Evolutionary conservation across 1,284 basidiomycete genomes (phyloP).

Genomic region (Sphaerobolus stellatus): DNA sequence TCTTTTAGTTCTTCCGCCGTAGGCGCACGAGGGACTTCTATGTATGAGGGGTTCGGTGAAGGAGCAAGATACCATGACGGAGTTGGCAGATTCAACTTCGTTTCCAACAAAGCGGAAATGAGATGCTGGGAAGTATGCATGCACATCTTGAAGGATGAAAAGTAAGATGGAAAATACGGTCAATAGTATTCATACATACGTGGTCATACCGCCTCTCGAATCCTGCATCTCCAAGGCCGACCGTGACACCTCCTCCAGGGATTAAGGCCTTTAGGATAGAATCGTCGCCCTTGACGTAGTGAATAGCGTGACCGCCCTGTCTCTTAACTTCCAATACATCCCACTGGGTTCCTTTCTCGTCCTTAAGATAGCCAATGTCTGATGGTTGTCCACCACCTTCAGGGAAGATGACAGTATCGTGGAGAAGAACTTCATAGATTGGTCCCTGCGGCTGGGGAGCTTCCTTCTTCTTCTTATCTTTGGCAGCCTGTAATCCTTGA

Average conservation of each 20-base stretch:
- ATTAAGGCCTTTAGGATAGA: slow-evolving; percentile 45
- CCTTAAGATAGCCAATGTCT: slow-evolving; percentile 67
- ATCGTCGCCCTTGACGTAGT: slow-evolving; percentile 59
- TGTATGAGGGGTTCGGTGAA: slow-evolving; percentile 56
- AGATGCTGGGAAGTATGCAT: slow-evolving; percentile 85
- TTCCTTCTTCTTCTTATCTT: slow-evolving; percentile 54
- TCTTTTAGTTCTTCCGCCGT: slow-evolving; percentile 60
- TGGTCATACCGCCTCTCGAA: slow-evolving; percentile 77
- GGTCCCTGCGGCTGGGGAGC: slow-evolving; percentile 47
- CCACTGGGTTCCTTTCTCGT: slow-evolving; percentile 46
- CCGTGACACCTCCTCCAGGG: slow-evolving; percentile 54
- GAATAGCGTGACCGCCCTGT: slow-evolving; percentile 73
- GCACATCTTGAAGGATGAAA: slow-evolving; percentile 72
- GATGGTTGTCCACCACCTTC: slow-evolving; percentile 88
- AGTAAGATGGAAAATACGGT: too few relatives aligned
- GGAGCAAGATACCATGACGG: slow-evolving; percentile 81
- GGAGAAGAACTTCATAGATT: slow-evolving; percentile 63
- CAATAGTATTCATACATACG: too few relatives aligned
- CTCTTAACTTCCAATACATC: slow-evolving; percentile 71
- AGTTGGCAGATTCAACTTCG: slow-evolving; percentile 66
- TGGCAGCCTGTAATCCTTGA: slow-evolving; percentile 45
- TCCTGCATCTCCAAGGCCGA: slow-evolving; percentile 60
- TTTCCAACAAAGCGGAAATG: slow-evolving; percentile 79
- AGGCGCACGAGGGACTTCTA: slow-evolving; percentile 75
- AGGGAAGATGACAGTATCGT: slow-evolving; percentile 86